Base-by-base conservation (phyloP, 2,329 filamentous ascomycete genomes). In the Fusarium torreyae region DNA sequence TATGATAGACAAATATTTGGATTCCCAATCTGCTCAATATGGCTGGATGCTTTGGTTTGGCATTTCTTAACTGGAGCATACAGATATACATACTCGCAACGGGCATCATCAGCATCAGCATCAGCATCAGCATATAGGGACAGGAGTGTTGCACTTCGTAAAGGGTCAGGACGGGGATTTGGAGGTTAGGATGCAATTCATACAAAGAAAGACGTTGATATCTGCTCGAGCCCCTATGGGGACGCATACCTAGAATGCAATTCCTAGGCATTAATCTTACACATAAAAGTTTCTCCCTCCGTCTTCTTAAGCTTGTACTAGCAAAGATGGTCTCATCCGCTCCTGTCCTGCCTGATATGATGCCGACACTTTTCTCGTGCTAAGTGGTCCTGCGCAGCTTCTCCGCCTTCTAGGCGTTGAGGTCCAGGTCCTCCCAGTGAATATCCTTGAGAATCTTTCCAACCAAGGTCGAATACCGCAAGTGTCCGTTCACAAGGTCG, bases 391-490 rank as follows among this genome's bases (percentile, higher is more conserved):
- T 68, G 48, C 63, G 63, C 51, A 55, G 57, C 63, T 68, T 68
- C 56, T 75, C 74, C 44, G 66, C 62, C 54, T 74, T 77, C 68
- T 75, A 69, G 55, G 69, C 69, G 53, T 74, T 66, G 36, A 68
- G 55, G 43, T 88, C 84, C 53, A 93, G 77, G 72, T 92, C 88
- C 72, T 94, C 91, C 82, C 92, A 91, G 2, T 88, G 87, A 52
- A 93, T 86, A 44, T 87, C 87, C 63, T 86, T 84, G 31, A 96
- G 81, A 61, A 94, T 90, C 43, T 82, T 85, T 17, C 91, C 90
- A 10, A 91, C 83, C 51, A 93, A 81, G 73, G 87, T 87, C 61
- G 90, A 87, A 76, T 94, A 94, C 70, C 89, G 85, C 62, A 92
- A 78, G 79, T 95, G 92, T 17, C 90, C 91, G 68, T 83, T 88